Conservation (phyloP, 768 basidiomycete genomes). For the Tremella mesenterica region DNA sequence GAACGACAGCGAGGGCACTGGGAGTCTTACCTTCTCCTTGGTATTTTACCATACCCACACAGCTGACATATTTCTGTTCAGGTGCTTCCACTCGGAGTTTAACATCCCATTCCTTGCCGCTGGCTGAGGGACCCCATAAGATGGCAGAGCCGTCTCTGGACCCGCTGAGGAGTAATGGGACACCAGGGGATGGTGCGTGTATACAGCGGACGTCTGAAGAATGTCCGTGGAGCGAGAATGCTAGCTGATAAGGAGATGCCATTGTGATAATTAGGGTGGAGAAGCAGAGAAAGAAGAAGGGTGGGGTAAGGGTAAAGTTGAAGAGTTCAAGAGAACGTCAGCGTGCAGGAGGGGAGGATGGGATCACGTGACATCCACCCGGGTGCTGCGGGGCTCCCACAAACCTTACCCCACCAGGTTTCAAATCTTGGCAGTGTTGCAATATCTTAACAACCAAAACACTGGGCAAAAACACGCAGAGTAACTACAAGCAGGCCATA, state of each 20-base stretch:
- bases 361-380: too few relatives aligned
- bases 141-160: slow-evolving; percentile 88
- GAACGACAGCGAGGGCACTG: not conserved
- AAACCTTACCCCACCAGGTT: too few relatives aligned
- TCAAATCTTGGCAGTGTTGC: too few relatives aligned
- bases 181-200: slow-evolving; percentile 61
- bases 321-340: too few relatives aligned
- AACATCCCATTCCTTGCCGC: slow-evolving; percentile 51
- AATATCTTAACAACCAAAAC: too few relatives aligned
- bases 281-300: slow-evolving; percentile 1
- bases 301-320: too few relatives aligned
- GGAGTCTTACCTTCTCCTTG: slow-evolving; percentile 42
- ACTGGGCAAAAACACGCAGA: not conserved
- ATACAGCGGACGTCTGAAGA: slow-evolving; percentile 73
- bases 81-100: slow-evolving; percentile 34
- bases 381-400: too few relatives aligned
- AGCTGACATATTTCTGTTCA: slow-evolving; percentile 63
- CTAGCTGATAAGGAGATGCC: slow-evolving; percentile 49
- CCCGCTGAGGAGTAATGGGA: slow-evolving; percentile 64
- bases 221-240: slow-evolving; percentile 62
- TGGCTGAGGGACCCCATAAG: slow-evolving; percentile 56
- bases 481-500: not conserved
- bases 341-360: too few relatives aligned
- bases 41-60: slow-evolving; percentile 69
- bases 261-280: not conserved